These are phyloP conservation scores for Articulospora tetracladia DNA, from an alignment of 495 filamentous ascomycete genomes.

Conservation along the genomic window DNA sequence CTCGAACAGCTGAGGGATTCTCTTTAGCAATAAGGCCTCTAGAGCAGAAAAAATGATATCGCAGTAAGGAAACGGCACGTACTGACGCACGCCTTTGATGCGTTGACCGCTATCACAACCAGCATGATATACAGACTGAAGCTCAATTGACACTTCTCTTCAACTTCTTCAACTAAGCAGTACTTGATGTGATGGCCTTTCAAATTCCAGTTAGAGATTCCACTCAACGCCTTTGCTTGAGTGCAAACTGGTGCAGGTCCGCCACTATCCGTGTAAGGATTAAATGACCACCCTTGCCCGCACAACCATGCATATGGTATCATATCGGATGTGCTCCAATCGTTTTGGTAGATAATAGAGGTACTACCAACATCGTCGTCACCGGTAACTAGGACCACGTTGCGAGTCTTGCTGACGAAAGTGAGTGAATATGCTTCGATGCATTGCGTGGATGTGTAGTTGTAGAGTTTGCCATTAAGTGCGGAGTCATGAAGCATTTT, in stretches of 20 bases:
- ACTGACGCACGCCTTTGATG: background rate
- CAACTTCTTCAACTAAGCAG: background rate
- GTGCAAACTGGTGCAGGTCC: background rate
- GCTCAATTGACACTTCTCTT: background rate
- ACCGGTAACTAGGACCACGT: constrained; percentile 28
- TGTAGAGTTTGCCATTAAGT: constrained; percentile 7
- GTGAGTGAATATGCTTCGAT: constrained; percentile 28
- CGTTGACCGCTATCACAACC: background rate
- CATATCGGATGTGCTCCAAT: background rate
- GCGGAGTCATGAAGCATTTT: constrained; percentile 21
- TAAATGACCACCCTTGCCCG: background rate
- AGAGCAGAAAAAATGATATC: background rate
- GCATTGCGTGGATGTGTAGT: constrained; percentile 24
- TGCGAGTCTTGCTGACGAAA: constrained; percentile 28
- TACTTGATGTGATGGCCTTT: background rate
- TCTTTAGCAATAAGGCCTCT: background rate
- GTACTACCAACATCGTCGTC: constrained; percentile 5
- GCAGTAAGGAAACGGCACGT: background rate
- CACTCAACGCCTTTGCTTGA: background rate
- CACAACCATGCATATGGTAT: constrained; percentile 11
- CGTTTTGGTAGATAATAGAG: background rate
- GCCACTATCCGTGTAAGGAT: background rate
- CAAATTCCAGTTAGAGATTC: background rate
- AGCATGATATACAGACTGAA: background rate
- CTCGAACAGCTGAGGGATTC: no score